Evolutionary conservation across 176 grass and related monocot genomes (phyloP), one percentile per base, ranked within the genome.

Genomic region (Stipa capillata): DNA sequence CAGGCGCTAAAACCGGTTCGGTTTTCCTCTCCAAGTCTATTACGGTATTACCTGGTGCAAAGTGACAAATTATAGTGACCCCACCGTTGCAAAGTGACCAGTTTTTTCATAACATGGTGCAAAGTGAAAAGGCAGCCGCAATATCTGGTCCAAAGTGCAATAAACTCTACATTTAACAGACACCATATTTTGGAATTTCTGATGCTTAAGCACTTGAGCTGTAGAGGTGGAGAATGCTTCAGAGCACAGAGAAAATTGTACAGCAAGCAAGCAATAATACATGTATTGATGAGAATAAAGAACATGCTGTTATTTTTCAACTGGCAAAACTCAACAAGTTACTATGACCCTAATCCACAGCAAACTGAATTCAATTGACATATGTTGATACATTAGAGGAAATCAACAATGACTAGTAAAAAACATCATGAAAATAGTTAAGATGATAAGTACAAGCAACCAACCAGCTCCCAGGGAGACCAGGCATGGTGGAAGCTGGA

Each of bases 381-480:
- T n/a, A n/a, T n/a, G n/a, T n/a, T n/a, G n/a, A n/a, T n/a, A 54
- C n/a, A 72, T 34, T 35, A 3, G 23, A 65, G n/a, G 71, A 36
- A 62, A 79, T 63, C 21, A 78, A 56, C 31, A 76, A 33, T 67
- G 16, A 66, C 8, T 27, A 51, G 11, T 12, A 86, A 7, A 14
- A 53, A 80, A 51, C 27, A n/a, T 33, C 15, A 70, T 43, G 55
- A 74, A 65, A 64, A 16, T 33, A 73, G 45, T 36, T 10, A 64
- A 7, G 25, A 33, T 40, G 17, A 53, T 13, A 44, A 50, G 36
- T 39, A 27, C 28, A 88, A 66, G 40, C 29, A 74, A 85, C 77
- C 3, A 61, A 97, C 95, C 85, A 97, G 77, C 20, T 97, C 89
- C 95, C 95, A 97, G 52, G 92, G 95, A 86, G 63, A 87, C 89